Evolutionary conservation across 1,139 yeast genomes (phyloP).

Genomic region (Candida tetrigidarum): DNA sequence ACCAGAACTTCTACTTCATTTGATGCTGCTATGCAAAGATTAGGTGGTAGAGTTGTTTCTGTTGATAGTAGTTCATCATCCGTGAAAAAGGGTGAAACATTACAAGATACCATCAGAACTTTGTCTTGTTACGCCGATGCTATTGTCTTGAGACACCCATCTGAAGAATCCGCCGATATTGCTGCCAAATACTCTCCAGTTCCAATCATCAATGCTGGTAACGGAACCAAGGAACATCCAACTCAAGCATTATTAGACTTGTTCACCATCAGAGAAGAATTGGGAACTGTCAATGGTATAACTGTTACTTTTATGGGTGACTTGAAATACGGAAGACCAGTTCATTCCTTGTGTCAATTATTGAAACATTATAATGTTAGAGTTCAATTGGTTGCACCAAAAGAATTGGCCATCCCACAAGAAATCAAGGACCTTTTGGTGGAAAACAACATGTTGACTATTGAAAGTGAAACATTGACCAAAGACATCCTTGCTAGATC

Average conservation of each 20-base stretch:
- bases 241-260: slow-evolving; percentile 97
- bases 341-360: slow-evolving; percentile 92
- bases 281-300: slow-evolving; percentile 98
- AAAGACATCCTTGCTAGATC: slow-evolving; percentile 85
- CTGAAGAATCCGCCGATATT: slow-evolving; percentile 86
- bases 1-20: slow-evolving; percentile 96
- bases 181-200: slow-evolving; percentile 98
- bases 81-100: slow-evolving; percentile 96
- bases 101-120: slow-evolving; percentile 95
- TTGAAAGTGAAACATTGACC: slow-evolving; percentile 77
- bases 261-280: slow-evolving; percentile 98
- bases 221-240: slow-evolving; percentile 97
- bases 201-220: slow-evolving; percentile 98
- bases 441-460: slow-evolving; percentile 67
- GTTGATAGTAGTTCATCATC: slow-evolving; percentile 86
- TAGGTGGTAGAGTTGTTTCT: slow-evolving; percentile 96
- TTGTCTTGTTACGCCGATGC: slow-evolving; percentile 97
- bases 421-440: slow-evolving; percentile 67
- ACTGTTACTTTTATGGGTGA: slow-evolving; percentile 99
- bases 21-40: slow-evolving; percentile 99
- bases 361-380: slow-evolving; percentile 92
- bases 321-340: slow-evolving; percentile 97
- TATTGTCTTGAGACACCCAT: slow-evolving; percentile 95
- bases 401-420: slow-evolving; percentile 82
- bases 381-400: slow-evolving; percentile 90